These are phyloP conservation scores for Kingdonia uniflora DNA, from an alignment of 164 flowering plant genomes.

Conservation along the genomic window DNA sequence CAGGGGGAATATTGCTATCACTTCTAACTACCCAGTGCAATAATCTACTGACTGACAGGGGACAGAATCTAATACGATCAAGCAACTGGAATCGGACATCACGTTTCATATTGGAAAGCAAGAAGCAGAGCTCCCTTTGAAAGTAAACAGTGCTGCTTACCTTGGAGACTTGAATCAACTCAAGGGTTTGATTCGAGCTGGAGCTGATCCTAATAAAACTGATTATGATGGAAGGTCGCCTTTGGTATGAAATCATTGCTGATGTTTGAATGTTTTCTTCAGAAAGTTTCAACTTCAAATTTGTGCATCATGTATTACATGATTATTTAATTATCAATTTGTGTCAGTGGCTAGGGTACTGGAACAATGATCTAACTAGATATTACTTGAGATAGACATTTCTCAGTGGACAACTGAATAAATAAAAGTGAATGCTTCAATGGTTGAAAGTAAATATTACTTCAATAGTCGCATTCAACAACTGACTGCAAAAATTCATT, in stretches of 20 bases:
- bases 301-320: too few relatives aligned
- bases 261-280: too few relatives aligned
- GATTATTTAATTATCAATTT: too few relatives aligned
- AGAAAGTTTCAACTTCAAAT: too few relatives aligned
- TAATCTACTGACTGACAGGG: not conserved
- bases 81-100: not conserved
- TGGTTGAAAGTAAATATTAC: too few relatives aligned
- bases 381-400: too few relatives aligned
- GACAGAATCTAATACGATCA: not conserved
- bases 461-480: too few relatives aligned
- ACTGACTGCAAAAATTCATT: too few relatives aligned
- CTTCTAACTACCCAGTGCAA: not conserved
- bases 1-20: not conserved
- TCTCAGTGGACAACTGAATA: too few relatives aligned
- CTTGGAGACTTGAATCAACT: conserved; percentile 71
- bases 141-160: conserved; percentile 70
- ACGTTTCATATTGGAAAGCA: conserved; percentile 27
- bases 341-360: too few relatives aligned
- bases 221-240: conserved; percentile 91
- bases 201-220: conserved; percentile 79
- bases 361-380: too few relatives aligned
- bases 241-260: conserved; percentile 42
- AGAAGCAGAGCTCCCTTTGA: conserved; percentile 78
- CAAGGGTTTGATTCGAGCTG: conserved; percentile 54
- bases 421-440: too few relatives aligned